Evolutionary conservation across 192 early-diverging fungal genomes (phyloP).

Genomic region (Gryganskiella cystojenkinii): DNA sequence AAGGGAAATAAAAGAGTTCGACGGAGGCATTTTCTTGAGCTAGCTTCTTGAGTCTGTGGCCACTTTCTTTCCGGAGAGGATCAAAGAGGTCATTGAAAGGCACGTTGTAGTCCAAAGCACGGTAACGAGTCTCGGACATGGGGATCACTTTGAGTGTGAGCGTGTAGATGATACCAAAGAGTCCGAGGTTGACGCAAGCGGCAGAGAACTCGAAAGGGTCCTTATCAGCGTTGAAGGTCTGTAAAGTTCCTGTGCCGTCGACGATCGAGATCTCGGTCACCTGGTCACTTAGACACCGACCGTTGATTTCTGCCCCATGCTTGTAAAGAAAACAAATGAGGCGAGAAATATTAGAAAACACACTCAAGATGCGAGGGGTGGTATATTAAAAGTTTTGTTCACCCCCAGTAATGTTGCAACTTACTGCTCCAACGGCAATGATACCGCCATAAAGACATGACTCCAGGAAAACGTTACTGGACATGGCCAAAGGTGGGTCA

Average conservation of each 20-base stretch:
- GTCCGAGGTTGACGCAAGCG: slow-evolving; percentile 16
- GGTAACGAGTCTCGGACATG: background rate
- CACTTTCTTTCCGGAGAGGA: slow-evolving; percentile 14
- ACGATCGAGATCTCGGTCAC: slow-evolving; percentile 11
- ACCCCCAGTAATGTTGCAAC: background rate
- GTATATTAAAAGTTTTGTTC: background rate
- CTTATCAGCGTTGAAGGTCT: background rate
- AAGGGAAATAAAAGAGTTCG: slow-evolving; percentile 13
- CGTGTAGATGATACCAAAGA: slow-evolving; percentile 42
- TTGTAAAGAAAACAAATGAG: slow-evolving; percentile 5
- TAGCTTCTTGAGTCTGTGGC: slow-evolving; percentile 1
- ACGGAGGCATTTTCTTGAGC: slow-evolving; percentile 4
- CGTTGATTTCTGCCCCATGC: slow-evolving; percentile 6
- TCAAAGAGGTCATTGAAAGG: slow-evolving; percentile 10
- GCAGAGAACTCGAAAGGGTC: slow-evolving; percentile 4
- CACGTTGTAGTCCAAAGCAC: slow-evolving; percentile 2
- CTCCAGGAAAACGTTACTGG: slow-evolving; percentile 16
- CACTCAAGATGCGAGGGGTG: slow-evolving; percentile 5
- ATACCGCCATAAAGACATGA: slow-evolving; percentile 1
- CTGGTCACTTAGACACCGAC: slow-evolving; percentile 11
- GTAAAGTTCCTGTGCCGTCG: slow-evolving; percentile 1
- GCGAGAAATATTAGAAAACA: background rate
- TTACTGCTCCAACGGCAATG: slow-evolving; percentile 13
- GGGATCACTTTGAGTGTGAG: slow-evolving; percentile 19
- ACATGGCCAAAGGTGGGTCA: slow-evolving; percentile 30